A percentile compares a stretch with the other conserved stretches of the same genome.
Conservation (phyloP, 441 rosid genomes). For the Arabidopsis hybrid region DNA sequence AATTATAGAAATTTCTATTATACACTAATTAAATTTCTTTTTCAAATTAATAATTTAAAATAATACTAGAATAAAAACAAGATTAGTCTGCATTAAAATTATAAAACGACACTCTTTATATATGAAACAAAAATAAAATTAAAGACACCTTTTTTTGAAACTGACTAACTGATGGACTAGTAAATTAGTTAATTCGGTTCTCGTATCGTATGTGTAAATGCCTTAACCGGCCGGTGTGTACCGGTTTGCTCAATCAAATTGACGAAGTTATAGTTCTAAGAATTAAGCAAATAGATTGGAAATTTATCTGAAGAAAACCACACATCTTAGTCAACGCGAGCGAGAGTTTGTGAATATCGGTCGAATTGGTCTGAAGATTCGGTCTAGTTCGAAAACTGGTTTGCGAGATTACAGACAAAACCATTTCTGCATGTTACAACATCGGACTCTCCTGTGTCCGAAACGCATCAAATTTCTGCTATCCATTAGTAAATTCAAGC, state of each 20-base stretch:
- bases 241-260: constrained; percentile 5
- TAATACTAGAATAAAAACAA: too few relatives aligned
- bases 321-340: neutral
- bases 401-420: neutral
- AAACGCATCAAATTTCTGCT: constrained; percentile 55
- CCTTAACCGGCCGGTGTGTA: neutral
- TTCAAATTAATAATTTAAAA: too few relatives aligned
- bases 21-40: too few relatives aligned
- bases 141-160: too few relatives aligned
- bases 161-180: too few relatives aligned
- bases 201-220: neutral
- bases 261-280: neutral
- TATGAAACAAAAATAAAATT: too few relatives aligned
- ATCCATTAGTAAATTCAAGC: constrained; percentile 45
- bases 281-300: neutral
- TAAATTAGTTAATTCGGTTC: neutral
- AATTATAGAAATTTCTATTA: too few relatives aligned
- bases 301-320: neutral
- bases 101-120: too few relatives aligned
- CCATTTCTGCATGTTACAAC: constrained; percentile 37
- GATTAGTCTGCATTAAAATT: too few relatives aligned
- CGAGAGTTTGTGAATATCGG: neutral
- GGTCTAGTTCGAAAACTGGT: constrained; percentile 13
- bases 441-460: constrained; percentile 44
- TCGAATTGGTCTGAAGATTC: neutral